A percentile compares a stretch with the other conserved stretches of the same genome.
Evolutionary conservation across 2,329 filamentous ascomycete genomes (phyloP).

Genomic region (Hortaea sp.): DNA sequence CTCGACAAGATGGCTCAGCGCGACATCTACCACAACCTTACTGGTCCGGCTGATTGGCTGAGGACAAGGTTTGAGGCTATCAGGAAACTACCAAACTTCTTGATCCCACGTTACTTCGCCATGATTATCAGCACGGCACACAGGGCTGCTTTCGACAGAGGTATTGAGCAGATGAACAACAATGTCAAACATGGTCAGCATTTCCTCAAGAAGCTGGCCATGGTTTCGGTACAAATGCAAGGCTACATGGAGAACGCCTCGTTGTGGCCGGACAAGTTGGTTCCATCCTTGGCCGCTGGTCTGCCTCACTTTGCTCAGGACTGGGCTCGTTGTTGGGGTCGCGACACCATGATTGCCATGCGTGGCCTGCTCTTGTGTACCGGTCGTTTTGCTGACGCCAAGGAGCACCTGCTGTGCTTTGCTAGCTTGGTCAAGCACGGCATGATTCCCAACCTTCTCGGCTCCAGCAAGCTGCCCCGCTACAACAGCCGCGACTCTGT

Average conservation of each 20-base stretch:
- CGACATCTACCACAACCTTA: conserved; percentile 50
- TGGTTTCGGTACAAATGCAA: conserved; percentile 87
- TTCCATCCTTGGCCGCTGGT: conserved; percentile 82
- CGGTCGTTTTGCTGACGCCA: conserved; percentile 77
- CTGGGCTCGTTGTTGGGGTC: conserved; percentile 95
- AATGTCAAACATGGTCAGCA: conserved; percentile 72
- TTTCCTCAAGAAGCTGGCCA: conserved; percentile 77
- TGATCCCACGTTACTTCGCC: conserved; percentile 87
- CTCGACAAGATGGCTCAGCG: conserved; percentile 58
- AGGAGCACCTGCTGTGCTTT: conserved; percentile 89
- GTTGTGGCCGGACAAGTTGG: conserved; percentile 72
- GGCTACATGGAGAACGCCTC: conserved; percentile 85
- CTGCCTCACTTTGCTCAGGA: conserved; percentile 87
- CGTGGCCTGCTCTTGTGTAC: conserved; percentile 87
- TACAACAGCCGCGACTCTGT: conserved; percentile 96
- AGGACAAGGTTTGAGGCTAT: conserved; percentile 78
- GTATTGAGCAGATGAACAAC: conserved; percentile 66
- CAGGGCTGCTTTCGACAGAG: conserved; percentile 67
- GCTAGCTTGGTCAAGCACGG: conserved; percentile 95
- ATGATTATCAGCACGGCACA: conserved; percentile 82
- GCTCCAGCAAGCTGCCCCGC: conserved; percentile 72
- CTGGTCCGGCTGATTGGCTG: conserved; percentile 65
- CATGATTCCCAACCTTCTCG: conserved; percentile 91
- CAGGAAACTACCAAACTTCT: conserved; percentile 72
- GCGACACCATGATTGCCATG: conserved; percentile 92